These are phyloP conservation scores for Volvariella volvacea DNA, from an alignment of 1,284 basidiomycete genomes.

Conservation along the genomic window DNA sequence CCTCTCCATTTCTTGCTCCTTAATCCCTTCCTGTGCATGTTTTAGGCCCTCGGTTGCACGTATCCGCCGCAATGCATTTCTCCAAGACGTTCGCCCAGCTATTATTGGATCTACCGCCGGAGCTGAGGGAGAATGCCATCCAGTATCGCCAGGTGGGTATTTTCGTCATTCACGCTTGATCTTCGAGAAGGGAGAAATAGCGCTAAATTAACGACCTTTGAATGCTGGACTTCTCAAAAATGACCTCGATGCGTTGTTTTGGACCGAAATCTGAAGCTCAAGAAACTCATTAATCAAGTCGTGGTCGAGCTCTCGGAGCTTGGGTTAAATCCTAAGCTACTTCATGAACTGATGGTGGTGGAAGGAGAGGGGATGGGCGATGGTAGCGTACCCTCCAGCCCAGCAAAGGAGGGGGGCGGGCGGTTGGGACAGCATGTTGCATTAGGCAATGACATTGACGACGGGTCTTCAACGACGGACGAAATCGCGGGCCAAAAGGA, in stretches of 20 bases:
- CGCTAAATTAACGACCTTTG: background rate
- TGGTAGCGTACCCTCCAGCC: conserved; percentile 8
- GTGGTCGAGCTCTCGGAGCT: conserved; percentile 76
- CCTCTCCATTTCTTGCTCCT: too few relatives aligned
- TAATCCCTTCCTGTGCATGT: too few relatives aligned
- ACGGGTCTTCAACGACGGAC: too few relatives aligned
- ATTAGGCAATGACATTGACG: too few relatives aligned
- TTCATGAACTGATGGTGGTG: conserved; percentile 32
- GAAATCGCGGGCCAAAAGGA: too few relatives aligned
- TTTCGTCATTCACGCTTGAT: background rate
- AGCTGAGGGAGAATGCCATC: conserved; percentile 73
- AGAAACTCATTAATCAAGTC: conserved; percentile 88
- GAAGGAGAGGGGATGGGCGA: conserved; percentile 10
- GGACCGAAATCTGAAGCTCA: conserved; percentile 58
- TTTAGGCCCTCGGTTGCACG: too few relatives aligned
- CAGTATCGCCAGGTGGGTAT: conserved; percentile 74
- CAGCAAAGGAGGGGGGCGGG: background rate
- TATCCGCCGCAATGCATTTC: conserved; percentile 90
- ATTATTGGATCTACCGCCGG: conserved; percentile 66
- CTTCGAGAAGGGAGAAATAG: background rate
- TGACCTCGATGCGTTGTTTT: background rate
- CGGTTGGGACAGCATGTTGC: too few relatives aligned
- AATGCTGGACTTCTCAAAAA: background rate
- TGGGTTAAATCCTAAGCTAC: conserved; percentile 60
- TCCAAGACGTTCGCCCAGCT: conserved; percentile 72